Evolutionary conservation across 805 yeast genomes (phyloP), one percentile per base, ranked within the genome.

Genomic region (Candida odintsovae): DNA sequence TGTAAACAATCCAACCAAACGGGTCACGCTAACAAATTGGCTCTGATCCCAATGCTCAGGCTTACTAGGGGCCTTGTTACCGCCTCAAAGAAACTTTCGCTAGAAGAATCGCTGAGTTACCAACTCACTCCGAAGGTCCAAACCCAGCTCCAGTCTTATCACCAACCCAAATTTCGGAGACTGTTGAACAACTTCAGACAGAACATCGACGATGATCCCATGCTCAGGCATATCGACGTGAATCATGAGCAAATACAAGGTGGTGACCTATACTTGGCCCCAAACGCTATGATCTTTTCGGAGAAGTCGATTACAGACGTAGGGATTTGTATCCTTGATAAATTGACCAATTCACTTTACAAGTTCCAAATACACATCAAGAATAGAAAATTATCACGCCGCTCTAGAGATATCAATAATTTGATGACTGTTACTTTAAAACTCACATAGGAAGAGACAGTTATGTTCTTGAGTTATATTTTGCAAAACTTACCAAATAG

Each of bases 361-460:
- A 51, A 47, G 48, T 43, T 51, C 44, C 55, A 51, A 20, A 38
- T 49, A 18, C 39, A 50, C 23, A 47, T 51, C 39, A 43, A 18
- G 15, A 52, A 50, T 18, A 19, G 44, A 10, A 38, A 25, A 12
- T 28, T 41, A 8, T 40, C 55, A 31, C 35, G 35, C n/a, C 35
- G 35, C n/a, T 31, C 35, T 15, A 31, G 35, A 6, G 4, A 9
- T 15, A 31, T 31, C 18, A 16, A 31, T 6, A 31, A 15, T 16
- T 18, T 31, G 9, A 31, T 31, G 35, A 15, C 35, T 31, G n/a
- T n/a, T n/a, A 5, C 35, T 15, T 31, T 31, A 18, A 9, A n/a
- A 10, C 10, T 31, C 3, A 31, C 18, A 6, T 16, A 31, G 35
- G 9, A 31, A 15, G 18, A 31, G 6, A 31, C 35, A 31, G 35